Base-by-base conservation (phyloP, 2,329 filamentous ascomycete species). In the Curvularia sp. region DNA sequence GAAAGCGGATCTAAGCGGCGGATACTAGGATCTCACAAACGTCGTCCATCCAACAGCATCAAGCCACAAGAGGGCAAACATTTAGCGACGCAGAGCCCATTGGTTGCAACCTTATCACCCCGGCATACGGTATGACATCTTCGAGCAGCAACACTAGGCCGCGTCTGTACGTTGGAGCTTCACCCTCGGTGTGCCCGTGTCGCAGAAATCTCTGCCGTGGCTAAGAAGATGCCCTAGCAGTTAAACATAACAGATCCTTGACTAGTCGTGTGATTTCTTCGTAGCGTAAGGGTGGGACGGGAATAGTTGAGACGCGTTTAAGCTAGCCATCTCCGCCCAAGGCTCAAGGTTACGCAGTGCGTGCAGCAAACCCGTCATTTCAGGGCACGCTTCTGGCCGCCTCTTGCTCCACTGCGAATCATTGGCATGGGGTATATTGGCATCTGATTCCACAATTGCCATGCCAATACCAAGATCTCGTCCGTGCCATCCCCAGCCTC, bases 1-100 rank as follows among this genome's bases (percentile, higher is more conserved):
- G 20, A 53, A 63, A 53, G 58, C 55, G 60, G 63, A 64, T 67
- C 63, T 67, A 66, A 58, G 61, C 58, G 53, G 62, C 42, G 35
- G 43, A 57, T 49, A 54, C 49, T 60, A 53, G 48, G 49, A 63
- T 67, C 60, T 28, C 59, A 53, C 42, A 46, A 53, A 48, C 58
- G 49, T 26, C 52, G 53, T 54, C 39, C 46, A 55, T 56, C 41
- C 52, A 53, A 58, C 47, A 47, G 49, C 39, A 49, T 50, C 46
- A 39, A 41, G 42, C 26, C 55, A 55, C 51, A 61, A 62, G 42
- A 52, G 6, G 55, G 65, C 42, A 64, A 43, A 56, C 8, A 20
- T 33, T 28, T 49, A 56, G 57, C 42, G 35, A 24, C 22, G 18
- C 18, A 13, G 35, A 30, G 43, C 42, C 56, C 22, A 59, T 56